These are phyloP conservation scores for Sporisorium scitamineum DNA, from an alignment of 1,284 basidiomycete genomes.

Conservation along the genomic window DNA sequence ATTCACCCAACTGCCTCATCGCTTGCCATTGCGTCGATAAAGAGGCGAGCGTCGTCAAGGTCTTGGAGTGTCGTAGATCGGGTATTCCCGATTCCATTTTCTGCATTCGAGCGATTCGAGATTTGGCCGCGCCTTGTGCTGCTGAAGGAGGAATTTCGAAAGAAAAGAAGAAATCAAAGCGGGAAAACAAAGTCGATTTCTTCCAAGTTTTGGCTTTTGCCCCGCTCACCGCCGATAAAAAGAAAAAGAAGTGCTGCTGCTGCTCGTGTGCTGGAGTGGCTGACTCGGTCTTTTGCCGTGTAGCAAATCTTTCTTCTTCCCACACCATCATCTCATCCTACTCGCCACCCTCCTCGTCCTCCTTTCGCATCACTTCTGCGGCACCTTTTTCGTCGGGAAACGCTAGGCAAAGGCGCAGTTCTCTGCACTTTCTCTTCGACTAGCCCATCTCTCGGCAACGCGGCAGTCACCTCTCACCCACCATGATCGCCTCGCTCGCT, in stretches of 20 bases:
- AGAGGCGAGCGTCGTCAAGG: too few species aligned
- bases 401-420: neutral
- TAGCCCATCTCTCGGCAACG: neutral
- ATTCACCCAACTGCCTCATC: too few species aligned
- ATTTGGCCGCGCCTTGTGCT: too few species aligned
- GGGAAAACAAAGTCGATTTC: constrained; percentile 1
- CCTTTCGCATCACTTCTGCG: neutral
- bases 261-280: neutral
- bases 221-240: constrained; percentile 8
- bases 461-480: neutral
- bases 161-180: too few species aligned
- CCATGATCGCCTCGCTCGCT: constrained; percentile 47
- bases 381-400: neutral
- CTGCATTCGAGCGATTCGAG: too few species aligned
- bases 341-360: neutral
- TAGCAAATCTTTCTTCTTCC: neutral
- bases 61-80: too few species aligned
- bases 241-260: neutral
- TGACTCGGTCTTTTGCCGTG: constrained; percentile 22
- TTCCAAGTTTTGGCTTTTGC: constrained; percentile 17
- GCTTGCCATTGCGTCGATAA: too few species aligned
- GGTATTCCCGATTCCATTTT: neutral
- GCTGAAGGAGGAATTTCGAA: too few species aligned
- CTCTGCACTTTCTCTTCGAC: neutral
- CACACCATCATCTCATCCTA: constrained; percentile 1